phyloP scores from a whole-genome alignment of 2,329 filamentous ascomycete species.

The Chrysoporthe austroafricana region DNA sequence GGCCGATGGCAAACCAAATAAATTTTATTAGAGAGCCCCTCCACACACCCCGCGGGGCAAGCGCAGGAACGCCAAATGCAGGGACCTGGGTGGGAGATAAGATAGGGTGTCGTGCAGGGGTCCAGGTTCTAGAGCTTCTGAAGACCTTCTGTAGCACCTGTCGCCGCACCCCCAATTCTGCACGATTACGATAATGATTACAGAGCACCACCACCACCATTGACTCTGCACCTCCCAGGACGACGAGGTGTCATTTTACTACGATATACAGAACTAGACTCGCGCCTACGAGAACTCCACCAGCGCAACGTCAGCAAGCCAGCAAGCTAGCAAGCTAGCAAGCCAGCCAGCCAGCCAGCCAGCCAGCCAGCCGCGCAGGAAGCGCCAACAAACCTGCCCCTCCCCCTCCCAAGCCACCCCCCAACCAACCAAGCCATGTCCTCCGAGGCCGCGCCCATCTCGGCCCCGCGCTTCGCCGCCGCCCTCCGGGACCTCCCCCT shows the following conservation, averaged over 20 bases:
- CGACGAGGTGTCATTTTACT: no score
- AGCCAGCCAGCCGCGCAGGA: neutral
- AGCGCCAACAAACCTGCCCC: neutral
- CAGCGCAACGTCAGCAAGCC: no score
- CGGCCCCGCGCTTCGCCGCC: conserved; percentile 64
- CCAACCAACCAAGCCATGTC: conserved; percentile 53
- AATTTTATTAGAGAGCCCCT: conserved; percentile 20
- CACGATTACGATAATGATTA: no score
- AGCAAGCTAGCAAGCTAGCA: no score
- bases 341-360: neutral
- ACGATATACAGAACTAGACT: no score
- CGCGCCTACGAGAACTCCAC: no score
- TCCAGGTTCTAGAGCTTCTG: neutral
- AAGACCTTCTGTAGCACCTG: neutral
- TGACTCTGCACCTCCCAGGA: no score
- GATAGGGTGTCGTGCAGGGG: neutral
- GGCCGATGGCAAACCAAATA: conserved; percentile 14
- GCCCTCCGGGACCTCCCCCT: conserved; percentile 70
- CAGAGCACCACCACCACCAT: neutral
- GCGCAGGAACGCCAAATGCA: conserved; percentile 9
- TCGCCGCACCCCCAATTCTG: no score
- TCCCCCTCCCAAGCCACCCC: no score
- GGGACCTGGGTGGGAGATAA: conserved; percentile 21
- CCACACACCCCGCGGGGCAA: conserved; percentile 15
- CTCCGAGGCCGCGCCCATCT: conserved; percentile 60